Base-by-base conservation (phyloP, 2,329 filamentous ascomycete genomes). In the Basipetospora chlamydospora region DNA sequence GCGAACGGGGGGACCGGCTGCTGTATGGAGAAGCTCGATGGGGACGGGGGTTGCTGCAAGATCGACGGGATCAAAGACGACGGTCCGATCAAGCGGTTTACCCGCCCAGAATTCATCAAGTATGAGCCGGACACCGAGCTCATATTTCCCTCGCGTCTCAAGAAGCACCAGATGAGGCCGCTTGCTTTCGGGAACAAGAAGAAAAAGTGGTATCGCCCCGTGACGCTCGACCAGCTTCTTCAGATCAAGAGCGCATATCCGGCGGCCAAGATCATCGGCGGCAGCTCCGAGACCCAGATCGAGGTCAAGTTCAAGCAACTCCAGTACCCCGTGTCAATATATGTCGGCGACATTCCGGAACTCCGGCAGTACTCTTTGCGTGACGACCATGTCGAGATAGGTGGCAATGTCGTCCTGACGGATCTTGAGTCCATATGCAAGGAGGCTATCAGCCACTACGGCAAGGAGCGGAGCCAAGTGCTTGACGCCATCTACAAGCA, bases 241-340 rank as follows among this genome's bases (percentile, higher is more conserved):
- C 80, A 94, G 52, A 94, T 98, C 60, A 96, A 96, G 63, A 77
- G 68, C 47, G 76, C 72, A 0, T 79, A 85, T 46, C 88, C 88
- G 0, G 75, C 78, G 18, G 85, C 88, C 4, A 98, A 96, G 57
- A 76, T 98, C 42, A 94, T 98, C 42, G 88, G 86, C 34, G 90
- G 90, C 42, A 94, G 86, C 53, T 93, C 87, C 2, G 90, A 98
- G 57, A 96, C 88, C 0, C 90, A 96, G 57, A 96, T 98, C 42
- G 90, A 98, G 59, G 82, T 92, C 60, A 95, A 94, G 58, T 96
- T 98, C 70, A 96, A 96, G 61, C 85, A 80, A 1, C 73, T 94
- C 65, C 73, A 86, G 47, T 96, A 96, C 52, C 79, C 80, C 4
- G 76, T 83, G 1, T 95, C 87, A 0, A 82, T 98, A 0, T 96